These are phyloP conservation scores for Acer saccharum DNA, from an alignment of 345 rosid genomes.

Conservation along the genomic window DNA sequence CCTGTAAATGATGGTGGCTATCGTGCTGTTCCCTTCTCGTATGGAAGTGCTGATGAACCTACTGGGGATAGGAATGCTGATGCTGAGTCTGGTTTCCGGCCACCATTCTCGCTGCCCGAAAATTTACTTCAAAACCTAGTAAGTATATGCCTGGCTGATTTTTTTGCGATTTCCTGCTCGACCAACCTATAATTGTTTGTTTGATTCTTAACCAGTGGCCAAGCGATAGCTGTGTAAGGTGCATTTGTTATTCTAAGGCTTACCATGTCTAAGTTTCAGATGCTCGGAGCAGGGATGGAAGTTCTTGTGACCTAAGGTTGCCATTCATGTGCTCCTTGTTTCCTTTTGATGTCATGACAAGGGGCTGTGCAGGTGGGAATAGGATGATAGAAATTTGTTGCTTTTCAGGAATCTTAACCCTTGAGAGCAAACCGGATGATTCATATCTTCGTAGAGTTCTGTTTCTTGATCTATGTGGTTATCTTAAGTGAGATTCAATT, in stretches of 20 bases:
- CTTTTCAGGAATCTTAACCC: conserved; percentile 53
- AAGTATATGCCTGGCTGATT: conserved; percentile 36
- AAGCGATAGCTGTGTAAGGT: conserved; percentile 62
- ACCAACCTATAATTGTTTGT: conserved; percentile 37
- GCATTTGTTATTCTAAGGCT: conserved; percentile 96
- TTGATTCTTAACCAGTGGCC: conserved; percentile 55
- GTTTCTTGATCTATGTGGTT: conserved; percentile 64
- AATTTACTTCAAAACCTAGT: conserved; percentile 73
- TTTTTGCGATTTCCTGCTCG: conserved; percentile 21
- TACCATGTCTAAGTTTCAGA: conserved; percentile 99
- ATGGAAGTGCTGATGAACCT: conserved; percentile 58
- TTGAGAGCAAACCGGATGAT: conserved; percentile 60
- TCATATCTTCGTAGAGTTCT: conserved; percentile 57
- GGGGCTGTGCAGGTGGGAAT: conserved; percentile 97
- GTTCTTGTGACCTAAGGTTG: conserved; percentile 66
- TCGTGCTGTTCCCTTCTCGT: conserved; percentile 69
- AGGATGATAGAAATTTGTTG: conserved; percentile 69
- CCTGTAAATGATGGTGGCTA: conserved; percentile 39
- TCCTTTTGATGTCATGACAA: conserved; percentile 91
- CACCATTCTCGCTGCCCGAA: conserved; percentile 79
- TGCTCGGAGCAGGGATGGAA: conserved; percentile 85
- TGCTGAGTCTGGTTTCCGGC: conserved; percentile 59
- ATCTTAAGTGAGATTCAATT: conserved; percentile 51
- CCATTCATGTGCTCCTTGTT: conserved; percentile 86
- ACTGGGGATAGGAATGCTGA: conserved; percentile 42